These are phyloP conservation scores for Mariannaea elegans DNA, from an alignment of 2,329 filamentous ascomycete species.

Conservation along the genomic window DNA sequence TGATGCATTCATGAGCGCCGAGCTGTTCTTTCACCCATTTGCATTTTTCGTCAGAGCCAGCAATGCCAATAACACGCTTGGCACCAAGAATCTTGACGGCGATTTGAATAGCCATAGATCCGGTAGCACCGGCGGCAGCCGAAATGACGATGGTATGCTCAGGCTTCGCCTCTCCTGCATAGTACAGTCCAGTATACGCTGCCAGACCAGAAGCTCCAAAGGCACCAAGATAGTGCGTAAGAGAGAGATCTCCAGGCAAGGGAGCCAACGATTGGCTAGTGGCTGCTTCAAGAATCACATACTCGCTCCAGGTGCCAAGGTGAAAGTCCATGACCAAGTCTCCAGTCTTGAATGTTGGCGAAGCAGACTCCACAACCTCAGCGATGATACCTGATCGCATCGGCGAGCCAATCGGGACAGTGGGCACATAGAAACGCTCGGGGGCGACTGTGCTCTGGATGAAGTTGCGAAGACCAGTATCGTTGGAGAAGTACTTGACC, in stretches of 20 bases:
- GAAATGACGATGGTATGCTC: constrained; percentile 43
- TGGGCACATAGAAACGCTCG: constrained; percentile 42
- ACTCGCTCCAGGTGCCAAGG: constrained; percentile 42
- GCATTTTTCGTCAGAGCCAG: constrained; percentile 41
- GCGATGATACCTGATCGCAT: constrained; percentile 43
- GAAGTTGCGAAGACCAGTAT: constrained; percentile 41
- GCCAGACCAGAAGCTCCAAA: constrained; percentile 41
- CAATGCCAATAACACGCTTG: constrained; percentile 42
- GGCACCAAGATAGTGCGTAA: constrained; percentile 42
- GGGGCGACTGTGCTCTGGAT: constrained; percentile 40
- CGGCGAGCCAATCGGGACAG: constrained; percentile 38
- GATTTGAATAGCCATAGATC: constrained; percentile 43
- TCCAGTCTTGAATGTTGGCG: constrained; percentile 37
- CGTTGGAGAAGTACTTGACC: constrained; percentile 42
- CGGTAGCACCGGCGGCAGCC: constrained; percentile 40
- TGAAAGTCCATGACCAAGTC: constrained; percentile 43
- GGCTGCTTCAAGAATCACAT: constrained; percentile 38
- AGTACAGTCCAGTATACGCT: constrained; percentile 38
- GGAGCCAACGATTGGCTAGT: constrained; percentile 36
- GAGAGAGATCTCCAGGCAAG: constrained; percentile 33
- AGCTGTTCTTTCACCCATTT: constrained; percentile 39
- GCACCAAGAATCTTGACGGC: constrained; percentile 40
- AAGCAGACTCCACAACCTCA: constrained; percentile 40
- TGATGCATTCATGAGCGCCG: constrained; percentile 40
- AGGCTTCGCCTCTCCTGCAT: constrained; percentile 37